Conservation (phyloP, 345 rosid genomes). For the Heritiera littoralis region DNA sequence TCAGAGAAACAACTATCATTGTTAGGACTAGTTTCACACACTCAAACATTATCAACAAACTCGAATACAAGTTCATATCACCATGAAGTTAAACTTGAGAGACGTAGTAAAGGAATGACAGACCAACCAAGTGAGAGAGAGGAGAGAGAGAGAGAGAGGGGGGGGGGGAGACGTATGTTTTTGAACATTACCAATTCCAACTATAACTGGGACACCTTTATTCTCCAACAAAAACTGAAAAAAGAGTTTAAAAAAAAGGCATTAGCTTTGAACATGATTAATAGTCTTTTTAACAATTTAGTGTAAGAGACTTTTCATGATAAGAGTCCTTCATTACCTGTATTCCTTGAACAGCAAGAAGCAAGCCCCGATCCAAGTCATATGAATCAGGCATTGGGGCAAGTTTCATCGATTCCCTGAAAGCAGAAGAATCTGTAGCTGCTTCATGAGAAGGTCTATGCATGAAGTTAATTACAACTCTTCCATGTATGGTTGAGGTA, state of each 20-base stretch:
- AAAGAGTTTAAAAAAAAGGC: conserved; percentile 34
- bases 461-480: conserved; percentile 32
- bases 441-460: conserved; percentile 90
- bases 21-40: neutral
- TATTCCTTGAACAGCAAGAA: conserved; percentile 98
- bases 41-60: conserved; percentile 12
- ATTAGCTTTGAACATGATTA: conserved; percentile 1
- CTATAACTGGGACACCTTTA: conserved; percentile 80
- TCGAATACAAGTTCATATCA: neutral
- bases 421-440: conserved; percentile 93
- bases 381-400: conserved; percentile 97
- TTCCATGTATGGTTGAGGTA: conserved; percentile 26
- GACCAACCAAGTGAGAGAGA: neutral
- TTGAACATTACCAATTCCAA: conserved; percentile 81
- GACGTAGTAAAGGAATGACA: neutral
- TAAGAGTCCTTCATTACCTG: conserved; percentile 60
- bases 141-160: too few species aligned
- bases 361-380: conserved; percentile 95
- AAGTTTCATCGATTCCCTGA: conserved; percentile 87
- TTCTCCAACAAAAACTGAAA: conserved; percentile 95
- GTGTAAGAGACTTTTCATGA: neutral
- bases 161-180: conserved; percentile 11
- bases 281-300: neutral
- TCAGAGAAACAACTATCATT: neutral
- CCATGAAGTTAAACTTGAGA: neutral